A percentile compares a stretch with the other conserved stretches of the same genome.
Conservation (phyloP, 2,329 filamentous ascomycete genomes). For the Pezicula carpinea region DNA sequence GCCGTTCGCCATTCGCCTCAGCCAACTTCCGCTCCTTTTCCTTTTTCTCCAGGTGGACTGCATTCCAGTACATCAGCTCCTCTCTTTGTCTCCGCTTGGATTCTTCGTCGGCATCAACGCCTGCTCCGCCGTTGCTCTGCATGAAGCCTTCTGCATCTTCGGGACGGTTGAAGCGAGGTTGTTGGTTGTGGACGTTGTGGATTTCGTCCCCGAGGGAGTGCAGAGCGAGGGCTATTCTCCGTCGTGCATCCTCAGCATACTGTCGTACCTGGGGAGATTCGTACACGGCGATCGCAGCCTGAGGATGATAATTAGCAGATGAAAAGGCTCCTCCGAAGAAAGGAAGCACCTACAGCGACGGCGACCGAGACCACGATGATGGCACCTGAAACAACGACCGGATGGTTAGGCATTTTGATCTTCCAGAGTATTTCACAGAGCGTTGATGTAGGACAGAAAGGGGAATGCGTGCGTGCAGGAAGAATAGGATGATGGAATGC, state of each 20-base stretch:
- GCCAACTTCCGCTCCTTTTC: constrained; percentile 29
- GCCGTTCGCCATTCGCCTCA: constrained; percentile 11
- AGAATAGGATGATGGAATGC: not conserved
- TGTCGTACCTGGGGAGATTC: constrained; percentile 60
- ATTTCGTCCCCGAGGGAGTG: constrained; percentile 56
- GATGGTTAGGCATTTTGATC: constrained; percentile 27
- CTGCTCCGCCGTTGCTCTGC: constrained; percentile 39
- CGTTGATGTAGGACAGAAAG: not conserved
- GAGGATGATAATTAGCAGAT: constrained; percentile 6
- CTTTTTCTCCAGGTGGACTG: constrained; percentile 45
- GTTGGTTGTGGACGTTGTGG: constrained; percentile 29
- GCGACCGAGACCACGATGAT: constrained; percentile 28
- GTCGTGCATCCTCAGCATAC: constrained; percentile 56
- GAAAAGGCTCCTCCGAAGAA: not conserved
- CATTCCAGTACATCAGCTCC: constrained; percentile 63
- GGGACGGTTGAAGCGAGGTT: constrained; percentile 59
- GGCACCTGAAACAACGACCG: constrained; percentile 25
- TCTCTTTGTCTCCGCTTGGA: constrained; percentile 56
- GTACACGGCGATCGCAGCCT: constrained; percentile 43
- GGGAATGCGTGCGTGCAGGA: not conserved
- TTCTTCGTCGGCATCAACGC: constrained; percentile 59
- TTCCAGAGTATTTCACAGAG: constrained; percentile 5
- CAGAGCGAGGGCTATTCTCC: constrained; percentile 55
- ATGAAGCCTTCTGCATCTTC: constrained; percentile 63
- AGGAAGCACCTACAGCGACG: constrained; percentile 24